Evolutionary conservation across 257 asterid species (phyloP).

Genomic region (Verbascum thapsus): DNA sequence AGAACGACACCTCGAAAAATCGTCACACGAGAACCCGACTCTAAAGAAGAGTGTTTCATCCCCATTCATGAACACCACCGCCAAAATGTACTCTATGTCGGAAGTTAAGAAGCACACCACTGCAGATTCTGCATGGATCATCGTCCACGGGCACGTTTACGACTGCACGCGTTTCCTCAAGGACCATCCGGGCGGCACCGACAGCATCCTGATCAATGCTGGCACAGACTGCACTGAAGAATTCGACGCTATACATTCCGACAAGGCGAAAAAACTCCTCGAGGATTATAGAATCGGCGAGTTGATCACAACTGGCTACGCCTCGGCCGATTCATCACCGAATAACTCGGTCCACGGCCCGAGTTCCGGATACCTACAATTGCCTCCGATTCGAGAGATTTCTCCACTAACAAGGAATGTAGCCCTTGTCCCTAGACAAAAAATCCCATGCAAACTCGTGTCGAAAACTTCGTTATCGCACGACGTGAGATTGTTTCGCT

Average conservation of each 20-base stretch:
- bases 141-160: slow-evolving; percentile 86
- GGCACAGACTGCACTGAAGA: slow-evolving; percentile 94
- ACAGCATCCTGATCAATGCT: slow-evolving; percentile 86
- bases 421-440: slow-evolving; percentile 70
- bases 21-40: slow-evolving; percentile 43
- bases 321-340: slow-evolving; percentile 71
- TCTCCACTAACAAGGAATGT: slow-evolving; percentile 34
- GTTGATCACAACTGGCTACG: slow-evolving; percentile 62
- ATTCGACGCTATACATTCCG: slow-evolving; percentile 92
- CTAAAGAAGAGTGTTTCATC: slow-evolving; percentile 76
- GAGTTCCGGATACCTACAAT: slow-evolving; percentile 25
- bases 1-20: slow-evolving; percentile 62
- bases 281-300: slow-evolving; percentile 86
- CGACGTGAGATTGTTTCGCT: slow-evolving; percentile 67
- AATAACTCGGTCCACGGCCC: slow-evolving; percentile 76
- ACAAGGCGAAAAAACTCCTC: slow-evolving; percentile 69
- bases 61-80: slow-evolving; percentile 82
- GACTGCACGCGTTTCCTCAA: slow-evolving; percentile 76
- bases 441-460: slow-evolving; percentile 68
- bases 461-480: slow-evolving; percentile 56
- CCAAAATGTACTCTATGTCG: slow-evolving; percentile 55
- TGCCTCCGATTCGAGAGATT: slow-evolving; percentile 59
- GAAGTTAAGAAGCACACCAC: slow-evolving; percentile 78
- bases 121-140: slow-evolving; percentile 81
- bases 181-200: slow-evolving; percentile 95